These are phyloP conservation scores for Corrigiola litoralis DNA, from an alignment of 179 eudicot species.

Conservation along the genomic window DNA sequence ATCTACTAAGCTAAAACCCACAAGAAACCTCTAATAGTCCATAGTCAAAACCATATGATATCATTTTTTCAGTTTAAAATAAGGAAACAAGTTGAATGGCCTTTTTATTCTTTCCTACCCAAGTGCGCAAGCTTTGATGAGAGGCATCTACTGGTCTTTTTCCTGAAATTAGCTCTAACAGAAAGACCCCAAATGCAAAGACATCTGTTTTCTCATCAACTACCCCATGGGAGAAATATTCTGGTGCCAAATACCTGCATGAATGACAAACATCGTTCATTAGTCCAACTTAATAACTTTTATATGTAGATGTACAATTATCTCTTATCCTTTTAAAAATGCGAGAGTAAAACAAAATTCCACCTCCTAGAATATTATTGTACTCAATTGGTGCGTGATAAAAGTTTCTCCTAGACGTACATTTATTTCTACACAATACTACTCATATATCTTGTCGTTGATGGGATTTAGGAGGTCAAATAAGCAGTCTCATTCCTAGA, in stretches of 20 bases:
- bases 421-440: no score
- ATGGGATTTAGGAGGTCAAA: no score
- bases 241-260: conserved; percentile 87
- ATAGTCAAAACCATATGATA: neutral
- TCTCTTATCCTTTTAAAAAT: no score
- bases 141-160: conserved; percentile 83
- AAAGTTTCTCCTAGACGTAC: no score
- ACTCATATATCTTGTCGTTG: no score
- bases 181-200: conserved; percentile 84
- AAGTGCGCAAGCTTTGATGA: conserved; percentile 75
- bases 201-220: conserved; percentile 98
- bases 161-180: conserved; percentile 79
- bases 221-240: conserved; percentile 90
- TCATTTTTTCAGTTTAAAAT: no score
- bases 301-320: no score
- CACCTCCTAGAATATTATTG: no score
- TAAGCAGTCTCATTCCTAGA: no score
- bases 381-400: no score
- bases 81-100: neutral
- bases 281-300: neutral
- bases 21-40: conserved; percentile 22
- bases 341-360: no score
- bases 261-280: neutral
- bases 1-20: conserved; percentile 19
- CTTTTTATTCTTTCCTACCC: conserved; percentile 58